phyloP scores from a whole-genome alignment of 2,329 filamentous ascomycete species.

The Penicillium sp. region DNA sequence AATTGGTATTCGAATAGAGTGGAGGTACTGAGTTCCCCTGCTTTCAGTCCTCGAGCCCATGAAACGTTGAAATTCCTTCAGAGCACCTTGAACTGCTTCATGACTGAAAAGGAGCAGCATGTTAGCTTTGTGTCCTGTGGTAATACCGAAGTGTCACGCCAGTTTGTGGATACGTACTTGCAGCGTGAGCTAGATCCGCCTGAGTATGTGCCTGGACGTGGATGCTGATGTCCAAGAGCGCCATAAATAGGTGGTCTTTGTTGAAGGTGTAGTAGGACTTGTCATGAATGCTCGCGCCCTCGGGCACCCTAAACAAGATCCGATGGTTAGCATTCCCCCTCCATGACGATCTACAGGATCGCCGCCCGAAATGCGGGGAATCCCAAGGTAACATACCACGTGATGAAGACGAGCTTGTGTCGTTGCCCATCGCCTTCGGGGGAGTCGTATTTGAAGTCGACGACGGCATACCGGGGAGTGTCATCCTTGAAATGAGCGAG shows the following conservation, averaged over 20 bases:
- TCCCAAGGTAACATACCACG: conserved; percentile 19
- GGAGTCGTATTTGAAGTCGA: conserved; percentile 22
- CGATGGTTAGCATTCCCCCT: conserved; percentile 2
- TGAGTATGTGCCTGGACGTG: conserved; percentile 24
- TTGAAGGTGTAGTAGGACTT: conserved; percentile 23
- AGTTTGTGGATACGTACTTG: conserved; percentile 12
- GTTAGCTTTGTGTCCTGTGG: neutral
- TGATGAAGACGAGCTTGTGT: conserved; percentile 25
- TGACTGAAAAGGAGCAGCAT: conserved; percentile 6
- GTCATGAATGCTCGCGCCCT: conserved; percentile 20
- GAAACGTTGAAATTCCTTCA: neutral
- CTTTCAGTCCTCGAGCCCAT: neutral
- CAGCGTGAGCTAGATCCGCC: conserved; percentile 19
- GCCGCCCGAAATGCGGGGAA: neutral
- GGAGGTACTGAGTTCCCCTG: neutral
- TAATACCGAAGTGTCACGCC: neutral
- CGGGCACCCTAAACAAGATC: conserved; percentile 19
- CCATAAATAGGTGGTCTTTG: conserved; percentile 23
- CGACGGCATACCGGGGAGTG: conserved; percentile 20
- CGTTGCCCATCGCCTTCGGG: conserved; percentile 17
- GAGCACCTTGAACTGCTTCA: conserved; percentile 24
- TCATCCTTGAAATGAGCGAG: conserved; percentile 20
- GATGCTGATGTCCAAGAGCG: conserved; percentile 23
- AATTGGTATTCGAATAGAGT: neutral
- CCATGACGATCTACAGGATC: neutral